Conservation (phyloP, 805 yeast species). For the Sugiyamaella floridensis region DNA sequence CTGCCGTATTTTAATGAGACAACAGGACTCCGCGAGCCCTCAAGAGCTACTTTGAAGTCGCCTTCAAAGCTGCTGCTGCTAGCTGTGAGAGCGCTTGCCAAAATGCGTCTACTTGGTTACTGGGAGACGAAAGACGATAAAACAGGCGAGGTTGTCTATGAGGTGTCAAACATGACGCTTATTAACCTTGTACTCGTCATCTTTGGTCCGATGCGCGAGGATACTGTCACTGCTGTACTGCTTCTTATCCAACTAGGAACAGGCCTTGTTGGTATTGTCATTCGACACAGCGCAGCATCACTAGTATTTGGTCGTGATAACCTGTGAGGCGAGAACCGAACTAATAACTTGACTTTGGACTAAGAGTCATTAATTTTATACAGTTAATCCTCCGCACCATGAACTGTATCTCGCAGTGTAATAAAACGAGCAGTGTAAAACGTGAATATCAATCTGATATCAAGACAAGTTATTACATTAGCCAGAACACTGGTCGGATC, state of each 20-base stretch:
- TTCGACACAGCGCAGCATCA: conserved; percentile 80
- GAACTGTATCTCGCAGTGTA: too few species aligned
- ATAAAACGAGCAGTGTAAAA: too few species aligned
- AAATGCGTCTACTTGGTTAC: conserved; percentile 43
- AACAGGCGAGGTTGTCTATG: conserved; percentile 23
- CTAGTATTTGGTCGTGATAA: conserved; percentile 88
- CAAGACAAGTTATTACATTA: too few species aligned
- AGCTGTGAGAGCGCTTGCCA: conserved; percentile 42
- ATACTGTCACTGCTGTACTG: conserved; percentile 54
- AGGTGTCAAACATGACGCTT: conserved; percentile 76
- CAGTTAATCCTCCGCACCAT: too few species aligned
- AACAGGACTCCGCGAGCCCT: conserved; percentile 72
- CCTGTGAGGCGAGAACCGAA: conserved; percentile 29
- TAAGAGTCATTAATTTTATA: background rate
- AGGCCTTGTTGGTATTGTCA: conserved; percentile 59
- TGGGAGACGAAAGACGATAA: conserved; percentile 27
- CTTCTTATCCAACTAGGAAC: conserved; percentile 54
- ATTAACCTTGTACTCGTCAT: conserved; percentile 77
- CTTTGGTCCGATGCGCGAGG: conserved; percentile 89
- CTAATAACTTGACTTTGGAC: background rate
- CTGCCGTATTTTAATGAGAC: conserved; percentile 66
- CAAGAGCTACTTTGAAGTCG: conserved; percentile 34
- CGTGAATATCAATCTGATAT: too few species aligned
- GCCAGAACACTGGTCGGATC: too few species aligned
- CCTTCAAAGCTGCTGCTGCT: conserved; percentile 17